Percentiles rank a stretch among this genome's conserved stretches.
These are phyloP conservation scores for Termitomyces sp. DNA, from an alignment of 768 basidiomycete genomes.

Conservation along the genomic window DNA sequence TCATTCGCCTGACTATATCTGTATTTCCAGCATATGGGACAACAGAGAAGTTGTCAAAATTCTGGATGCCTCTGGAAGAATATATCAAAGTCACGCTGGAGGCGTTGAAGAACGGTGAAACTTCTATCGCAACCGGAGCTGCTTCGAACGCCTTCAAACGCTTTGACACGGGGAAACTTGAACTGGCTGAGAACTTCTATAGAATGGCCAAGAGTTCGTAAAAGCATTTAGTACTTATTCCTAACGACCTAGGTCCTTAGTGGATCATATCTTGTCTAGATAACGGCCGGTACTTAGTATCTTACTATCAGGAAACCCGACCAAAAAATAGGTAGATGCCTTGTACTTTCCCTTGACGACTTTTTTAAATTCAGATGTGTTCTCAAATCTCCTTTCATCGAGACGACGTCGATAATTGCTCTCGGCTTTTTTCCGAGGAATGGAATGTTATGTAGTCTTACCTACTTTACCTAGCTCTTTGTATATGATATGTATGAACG, in stretches of 20 bases:
- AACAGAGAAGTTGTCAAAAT: constrained; percentile 40
- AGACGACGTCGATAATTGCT: too few species aligned
- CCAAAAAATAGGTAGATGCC: too few species aligned
- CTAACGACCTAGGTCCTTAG: background rate
- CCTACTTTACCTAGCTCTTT: too few species aligned
- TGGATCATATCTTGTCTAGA: too few species aligned
- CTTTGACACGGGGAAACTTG: constrained; percentile 32
- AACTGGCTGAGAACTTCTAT: constrained; percentile 19
- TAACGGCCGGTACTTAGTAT: too few species aligned
- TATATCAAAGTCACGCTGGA: constrained; percentile 35
- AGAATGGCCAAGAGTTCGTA: constrained; percentile 1
- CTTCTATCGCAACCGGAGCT: constrained; percentile 22
- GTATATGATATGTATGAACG: too few species aligned
- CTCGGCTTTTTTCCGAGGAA: too few species aligned
- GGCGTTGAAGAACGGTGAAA: constrained; percentile 24
- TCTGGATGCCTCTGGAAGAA: constrained; percentile 52
- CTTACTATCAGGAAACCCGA: too few species aligned
- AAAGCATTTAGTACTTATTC: background rate
- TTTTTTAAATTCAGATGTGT: too few species aligned
- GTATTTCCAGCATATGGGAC: constrained; percentile 45
- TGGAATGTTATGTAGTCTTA: too few species aligned
- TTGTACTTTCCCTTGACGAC: too few species aligned
- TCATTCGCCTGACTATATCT: background rate
- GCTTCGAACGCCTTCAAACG: constrained; percentile 22
- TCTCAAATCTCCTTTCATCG: too few species aligned